phyloP scores from a whole-genome alignment of 331 rosid species.

The Ulmus americana region DNA sequence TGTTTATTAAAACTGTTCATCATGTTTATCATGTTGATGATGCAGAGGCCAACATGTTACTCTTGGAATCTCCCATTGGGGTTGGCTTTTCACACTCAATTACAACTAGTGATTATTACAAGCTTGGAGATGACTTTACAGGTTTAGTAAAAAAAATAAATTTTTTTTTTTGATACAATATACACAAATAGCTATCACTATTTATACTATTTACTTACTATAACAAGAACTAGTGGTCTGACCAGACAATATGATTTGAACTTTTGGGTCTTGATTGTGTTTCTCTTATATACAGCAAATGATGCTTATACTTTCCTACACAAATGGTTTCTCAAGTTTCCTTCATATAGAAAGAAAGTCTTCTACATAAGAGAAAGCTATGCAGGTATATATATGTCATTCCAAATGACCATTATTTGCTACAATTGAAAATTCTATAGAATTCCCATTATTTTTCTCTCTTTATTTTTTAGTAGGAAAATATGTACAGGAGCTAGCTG shows the following conservation, averaged over 20 bases:
- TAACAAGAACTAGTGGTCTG: no score
- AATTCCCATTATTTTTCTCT: not conserved
- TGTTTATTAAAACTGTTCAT: not conserved
- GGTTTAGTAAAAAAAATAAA: slow-evolving; percentile 36
- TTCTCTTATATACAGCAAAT: slow-evolving; percentile 37
- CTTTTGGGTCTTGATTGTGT: not conserved
- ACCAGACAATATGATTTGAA: not conserved
- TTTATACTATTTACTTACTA: slow-evolving; percentile 1
- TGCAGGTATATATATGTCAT: slow-evolving; percentile 40
- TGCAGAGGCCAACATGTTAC: slow-evolving; percentile 80
- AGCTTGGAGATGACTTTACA: slow-evolving; percentile 69
- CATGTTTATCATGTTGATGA: slow-evolving; percentile 12
- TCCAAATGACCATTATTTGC: slow-evolving; percentile 2
- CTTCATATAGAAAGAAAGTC: slow-evolving; percentile 53
- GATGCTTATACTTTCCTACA: slow-evolving; percentile 75
- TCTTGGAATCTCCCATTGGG: slow-evolving; percentile 90
- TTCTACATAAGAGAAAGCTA: slow-evolving; percentile 87
- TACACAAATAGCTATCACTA: not conserved
- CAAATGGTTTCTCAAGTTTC: slow-evolving; percentile 75
- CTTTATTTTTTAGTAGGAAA: slow-evolving; percentile 41
- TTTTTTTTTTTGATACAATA: not conserved
- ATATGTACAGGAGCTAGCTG: slow-evolving; percentile 82
- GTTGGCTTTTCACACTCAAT: slow-evolving; percentile 93
- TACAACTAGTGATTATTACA: slow-evolving; percentile 53
- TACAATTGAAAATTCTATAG: slow-evolving; percentile 5